Base-by-base conservation (phyloP, 495 filamentous ascomycete species). In the Aspergillus conjunctus region DNA sequence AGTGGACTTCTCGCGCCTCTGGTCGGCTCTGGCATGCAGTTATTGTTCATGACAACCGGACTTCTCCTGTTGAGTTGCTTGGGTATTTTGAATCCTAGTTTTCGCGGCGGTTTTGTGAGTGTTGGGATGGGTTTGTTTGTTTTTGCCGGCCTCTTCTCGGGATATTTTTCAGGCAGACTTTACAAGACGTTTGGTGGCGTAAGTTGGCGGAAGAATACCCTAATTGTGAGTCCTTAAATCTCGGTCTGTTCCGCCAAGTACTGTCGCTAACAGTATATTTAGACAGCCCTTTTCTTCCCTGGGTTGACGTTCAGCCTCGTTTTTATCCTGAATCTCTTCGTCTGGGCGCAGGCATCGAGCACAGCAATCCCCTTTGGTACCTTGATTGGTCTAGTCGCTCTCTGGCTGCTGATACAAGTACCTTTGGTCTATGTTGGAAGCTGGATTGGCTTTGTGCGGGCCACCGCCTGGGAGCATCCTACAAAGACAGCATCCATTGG, bases 261-360 rank as follows among this genome's bases (percentile, higher is more conserved):
- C 12, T 4, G 43, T 48, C 3, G 37, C 67, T 79, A 56, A 77
- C 60, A 44, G 4, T 52, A 59, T 51, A 7, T 6, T 5, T 60
- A 79, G 72, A 96, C 93, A 2, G 93, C 90, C 3, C 73, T 90
- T 30, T 82, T 97, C 14, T 89, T 96, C 70, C 93, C 93, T 0
- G 93, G 93, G 4, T 77, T 96, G 21, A 78, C 91, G 12, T 96
- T 96, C 68, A 78, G 79, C 18, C 81, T 91, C 17, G 77, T 96
- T 54, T 92, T 97, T 70, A 83, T 94, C 41, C 80, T 96, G 50
- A 96, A 97, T 70, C 80, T 97, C 32, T 96, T 96, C 68, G 91
- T 96, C 61, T 97, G 93, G 93, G 88, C 90, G 0, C 91, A 96
- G 74, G 91, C 93, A 0, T 95, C 91, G 22, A 92, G 88, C 70